Conservation (phyloP, 352 stramenopile species). For the Globisporangium perplexum region DNA sequence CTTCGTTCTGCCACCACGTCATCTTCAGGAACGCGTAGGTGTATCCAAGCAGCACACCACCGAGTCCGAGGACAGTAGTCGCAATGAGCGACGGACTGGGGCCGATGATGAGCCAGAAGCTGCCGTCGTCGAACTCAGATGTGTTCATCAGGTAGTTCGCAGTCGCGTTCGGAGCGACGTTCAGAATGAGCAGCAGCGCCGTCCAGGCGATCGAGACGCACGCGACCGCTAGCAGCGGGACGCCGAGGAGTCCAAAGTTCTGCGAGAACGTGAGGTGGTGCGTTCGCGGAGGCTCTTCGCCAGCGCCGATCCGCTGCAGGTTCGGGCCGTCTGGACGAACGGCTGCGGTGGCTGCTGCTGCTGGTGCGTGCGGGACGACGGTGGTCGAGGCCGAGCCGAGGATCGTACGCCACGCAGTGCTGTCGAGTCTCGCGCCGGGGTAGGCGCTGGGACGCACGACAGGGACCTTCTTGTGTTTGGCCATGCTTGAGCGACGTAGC, state of each 20-base stretch:
- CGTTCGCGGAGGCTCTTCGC: neutral
- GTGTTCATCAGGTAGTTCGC: constrained; percentile 52
- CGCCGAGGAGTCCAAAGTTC: constrained; percentile 22
- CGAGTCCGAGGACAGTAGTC: constrained; percentile 16
- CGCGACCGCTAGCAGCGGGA: constrained; percentile 18
- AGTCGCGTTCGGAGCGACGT: constrained; percentile 25
- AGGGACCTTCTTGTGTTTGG: constrained; percentile 4
- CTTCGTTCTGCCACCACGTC: constrained; percentile 17
- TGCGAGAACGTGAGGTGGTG: constrained; percentile 20
- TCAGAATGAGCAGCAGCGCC: constrained; percentile 29
- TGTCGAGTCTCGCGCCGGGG: constrained; percentile 8
- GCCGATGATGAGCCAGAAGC: constrained; percentile 39
- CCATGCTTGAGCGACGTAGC: neutral
- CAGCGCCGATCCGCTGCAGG: neutral
- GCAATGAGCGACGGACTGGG: constrained; percentile 11
- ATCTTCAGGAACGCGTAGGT: constrained; percentile 24
- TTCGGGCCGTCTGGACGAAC: neutral
- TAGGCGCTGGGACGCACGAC: constrained; percentile 6
- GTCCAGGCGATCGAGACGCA: constrained; percentile 27
- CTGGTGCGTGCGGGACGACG: neutral
- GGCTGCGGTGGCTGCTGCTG: neutral
- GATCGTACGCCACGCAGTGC: constrained; percentile 2
- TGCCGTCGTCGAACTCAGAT: constrained; percentile 30
- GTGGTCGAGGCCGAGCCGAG: neutral
- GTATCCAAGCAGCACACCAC: constrained; percentile 19